Evolutionary conservation across 176 grass and related monocot species (phyloP).

Genomic region (Musa itinerans): DNA sequence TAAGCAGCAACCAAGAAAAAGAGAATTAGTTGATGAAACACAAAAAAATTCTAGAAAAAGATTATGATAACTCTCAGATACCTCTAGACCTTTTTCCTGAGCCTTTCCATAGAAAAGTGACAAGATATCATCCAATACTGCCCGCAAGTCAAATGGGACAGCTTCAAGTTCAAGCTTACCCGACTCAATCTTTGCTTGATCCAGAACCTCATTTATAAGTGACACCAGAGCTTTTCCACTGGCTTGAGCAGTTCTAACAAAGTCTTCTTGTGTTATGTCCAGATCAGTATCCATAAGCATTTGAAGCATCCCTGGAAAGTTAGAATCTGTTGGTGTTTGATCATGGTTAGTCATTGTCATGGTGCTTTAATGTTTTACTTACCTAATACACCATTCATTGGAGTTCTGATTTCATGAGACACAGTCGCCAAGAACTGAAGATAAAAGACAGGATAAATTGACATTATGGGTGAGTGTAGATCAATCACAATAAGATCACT

Average conservation of each 20-base stretch:
- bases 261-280: constrained; percentile 87
- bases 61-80: constrained; percentile 25
- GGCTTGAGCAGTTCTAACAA: constrained; percentile 91
- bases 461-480: neutral
- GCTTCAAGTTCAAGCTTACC: constrained; percentile 94
- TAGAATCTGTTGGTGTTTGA: neutral
- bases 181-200: constrained; percentile 98
- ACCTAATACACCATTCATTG: constrained; percentile 99
- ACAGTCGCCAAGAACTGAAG: constrained; percentile 96
- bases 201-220: constrained; percentile 95
- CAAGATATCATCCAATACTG: constrained; percentile 80
- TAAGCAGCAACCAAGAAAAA: constrained; percentile 11
- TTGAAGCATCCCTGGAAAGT: constrained; percentile 87
- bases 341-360: neutral
- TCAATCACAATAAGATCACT: neutral
- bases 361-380: neutral
- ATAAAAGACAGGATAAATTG: constrained; percentile 3
- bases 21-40: constrained; percentile 16
- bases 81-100: constrained; percentile 96
- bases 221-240: constrained; percentile 94
- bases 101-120: constrained; percentile 94
- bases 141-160: constrained; percentile 68
- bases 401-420: constrained; percentile 99
- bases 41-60: neutral
- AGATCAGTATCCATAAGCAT: constrained; percentile 99